Evolutionary conservation across 2,329 filamentous ascomycete genomes (phyloP).

Genomic region (Diaporthe citriasiana): DNA sequence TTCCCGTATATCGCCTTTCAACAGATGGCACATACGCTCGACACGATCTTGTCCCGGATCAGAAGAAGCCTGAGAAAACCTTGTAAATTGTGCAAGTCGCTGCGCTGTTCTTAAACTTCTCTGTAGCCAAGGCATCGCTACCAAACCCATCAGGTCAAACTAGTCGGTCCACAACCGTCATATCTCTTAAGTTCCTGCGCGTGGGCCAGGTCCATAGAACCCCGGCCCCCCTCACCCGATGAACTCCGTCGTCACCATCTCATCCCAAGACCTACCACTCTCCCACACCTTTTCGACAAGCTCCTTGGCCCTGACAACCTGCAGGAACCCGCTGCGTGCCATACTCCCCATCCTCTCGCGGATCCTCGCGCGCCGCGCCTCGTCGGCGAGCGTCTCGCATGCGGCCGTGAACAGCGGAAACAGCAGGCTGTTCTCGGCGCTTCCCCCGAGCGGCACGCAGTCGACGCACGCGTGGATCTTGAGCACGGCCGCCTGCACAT

Average conservation of each 20-base stretch:
- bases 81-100: slow-evolving; percentile 2
- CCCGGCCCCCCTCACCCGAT: slow-evolving; percentile 66
- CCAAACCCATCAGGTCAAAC: background rate
- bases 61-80: background rate
- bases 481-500: slow-evolving; percentile 74
- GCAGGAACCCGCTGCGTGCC: slow-evolving; percentile 82
- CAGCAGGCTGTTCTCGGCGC: slow-evolving; percentile 80
- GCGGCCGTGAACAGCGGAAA: slow-evolving; percentile 90
- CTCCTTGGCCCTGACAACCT: slow-evolving; percentile 73
- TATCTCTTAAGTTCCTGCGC: background rate
- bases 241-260: slow-evolving; percentile 75
- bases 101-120: background rate
- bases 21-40: too few species aligned
- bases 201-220: background rate
- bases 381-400: slow-evolving; percentile 73
- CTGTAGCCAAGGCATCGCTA: slow-evolving; percentile 7
- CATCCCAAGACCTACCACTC: slow-evolving; percentile 78
- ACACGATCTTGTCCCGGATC: background rate
- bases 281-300: slow-evolving; percentile 80
- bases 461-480: slow-evolving; percentile 74
- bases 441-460: slow-evolving; percentile 74
- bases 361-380: slow-evolving; percentile 70
- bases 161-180: background rate
- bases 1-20: background rate
- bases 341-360: slow-evolving; percentile 75